Conservation (phyloP, 768 basidiomycete species). For the Candolleomyces eurysporus region DNA sequence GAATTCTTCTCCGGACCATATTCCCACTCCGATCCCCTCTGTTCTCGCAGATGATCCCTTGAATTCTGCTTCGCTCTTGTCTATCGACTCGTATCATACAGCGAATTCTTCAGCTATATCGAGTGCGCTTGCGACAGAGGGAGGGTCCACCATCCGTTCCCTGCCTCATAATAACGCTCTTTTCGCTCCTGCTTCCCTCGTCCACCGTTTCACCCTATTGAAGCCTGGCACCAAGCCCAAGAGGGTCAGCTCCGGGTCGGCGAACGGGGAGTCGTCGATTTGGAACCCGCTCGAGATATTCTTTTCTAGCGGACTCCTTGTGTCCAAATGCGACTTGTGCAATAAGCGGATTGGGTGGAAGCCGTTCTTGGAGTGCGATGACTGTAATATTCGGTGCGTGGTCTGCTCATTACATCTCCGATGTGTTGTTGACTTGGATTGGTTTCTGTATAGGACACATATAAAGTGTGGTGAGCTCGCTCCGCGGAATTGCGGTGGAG, state of each 20-base stretch:
- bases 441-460: no score
- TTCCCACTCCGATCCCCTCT: conserved; percentile 33
- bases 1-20: conserved; percentile 39
- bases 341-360: conserved; percentile 83
- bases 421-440: neutral
- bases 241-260: conserved; percentile 15
- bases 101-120: conserved; percentile 53
- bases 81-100: conserved; percentile 67
- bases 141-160: conserved; percentile 65
- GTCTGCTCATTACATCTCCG: neutral
- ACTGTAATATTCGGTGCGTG: conserved; percentile 72
- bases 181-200: conserved; percentile 24
- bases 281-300: conserved; percentile 83
- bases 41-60: conserved; percentile 18
- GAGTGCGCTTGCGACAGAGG: conserved; percentile 68
- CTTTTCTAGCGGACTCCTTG: conserved; percentile 69
- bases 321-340: conserved; percentile 82
- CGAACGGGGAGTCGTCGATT: conserved; percentile 36
- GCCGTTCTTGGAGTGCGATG: conserved; percentile 83
- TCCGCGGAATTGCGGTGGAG: no score
- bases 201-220: conserved; percentile 86
- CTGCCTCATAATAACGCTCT: conserved; percentile 19
- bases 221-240: conserved; percentile 73
- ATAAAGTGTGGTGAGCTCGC: no score
- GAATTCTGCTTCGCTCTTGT: conserved; percentile 35